Evolutionary conservation across 345 rosid species (phyloP).

Genomic region (Brassica juncea): DNA sequence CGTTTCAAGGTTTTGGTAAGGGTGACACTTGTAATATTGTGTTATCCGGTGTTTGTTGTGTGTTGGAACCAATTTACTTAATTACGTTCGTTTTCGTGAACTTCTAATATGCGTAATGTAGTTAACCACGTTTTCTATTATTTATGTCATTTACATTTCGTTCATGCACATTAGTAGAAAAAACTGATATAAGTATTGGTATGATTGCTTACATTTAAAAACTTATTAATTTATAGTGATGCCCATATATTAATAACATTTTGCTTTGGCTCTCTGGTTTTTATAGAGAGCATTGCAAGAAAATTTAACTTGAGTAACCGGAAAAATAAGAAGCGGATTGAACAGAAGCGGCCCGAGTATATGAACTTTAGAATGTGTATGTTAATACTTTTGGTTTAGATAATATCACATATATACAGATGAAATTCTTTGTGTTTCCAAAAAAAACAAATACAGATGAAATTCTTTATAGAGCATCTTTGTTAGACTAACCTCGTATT

Average conservation of each 20-base stretch:
- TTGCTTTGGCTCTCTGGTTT: neutral
- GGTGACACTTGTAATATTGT: conserved; percentile 13
- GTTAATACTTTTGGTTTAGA: neutral
- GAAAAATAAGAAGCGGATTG: neutral
- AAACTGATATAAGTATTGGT: neutral
- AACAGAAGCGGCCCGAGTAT: neutral
- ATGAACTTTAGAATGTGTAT: neutral
- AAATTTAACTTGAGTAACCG: neutral
- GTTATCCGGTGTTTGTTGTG: conserved; percentile 8
- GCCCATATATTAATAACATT: neutral
- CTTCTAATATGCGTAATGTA: conserved; percentile 1
- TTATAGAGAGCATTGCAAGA: neutral
- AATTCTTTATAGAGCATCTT: neutral
- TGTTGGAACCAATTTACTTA: conserved; percentile 16
- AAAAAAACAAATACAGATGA: neutral
- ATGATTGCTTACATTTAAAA: neutral
- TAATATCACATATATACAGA: neutral
- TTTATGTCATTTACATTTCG: neutral
- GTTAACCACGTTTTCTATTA: neutral
- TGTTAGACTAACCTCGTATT: neutral
- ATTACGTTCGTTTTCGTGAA: conserved; percentile 17
- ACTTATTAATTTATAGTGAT: neutral
- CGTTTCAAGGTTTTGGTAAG: conserved; percentile 18
- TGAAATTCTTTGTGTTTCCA: neutral
- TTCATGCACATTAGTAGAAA: neutral